Evolutionary conservation across 768 basidiomycete species (phyloP), one percentile per base, ranked within the genome.

Genomic region (Hebeloma cylindrosporum): DNA sequence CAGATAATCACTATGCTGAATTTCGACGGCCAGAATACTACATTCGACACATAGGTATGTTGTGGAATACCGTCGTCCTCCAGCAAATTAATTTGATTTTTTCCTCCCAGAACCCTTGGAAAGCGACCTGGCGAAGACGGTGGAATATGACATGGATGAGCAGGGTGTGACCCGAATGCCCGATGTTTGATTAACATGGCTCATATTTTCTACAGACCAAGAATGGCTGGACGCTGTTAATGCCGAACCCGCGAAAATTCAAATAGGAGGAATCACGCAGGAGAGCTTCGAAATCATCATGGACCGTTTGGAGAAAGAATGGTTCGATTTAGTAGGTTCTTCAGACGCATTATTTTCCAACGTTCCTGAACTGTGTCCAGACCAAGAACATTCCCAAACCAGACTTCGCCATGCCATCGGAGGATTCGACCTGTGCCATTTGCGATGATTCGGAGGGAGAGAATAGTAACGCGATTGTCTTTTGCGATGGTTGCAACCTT

Each of bases 131-230:
- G 86, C 87, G 5, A 79, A 81, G 28, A 93, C 95, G 54, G 95
- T 99, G 17, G 96, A 98, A 64, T 99, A 99, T 72, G 96, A 98
- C 61, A 98, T 99, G 93, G 96, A 98, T 60, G 96, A 97, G 61
- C 94, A 97, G 80, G 94, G 93, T 87, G 27, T 14, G 72, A 56
- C 7, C 38, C 22, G 22, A 14, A 14, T 38, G 17, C 26, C n/a
- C 14, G 8, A 28, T 30, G 52, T 17, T 23, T 17, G 28, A 17
- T 16, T 7, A 13, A 18, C 25, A n/a, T 38, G 28, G 27, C 22
- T 38, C 40, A 22, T 7, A 5, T 25, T 45, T 26, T 5, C 5
- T 37, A 28, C 57, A 94, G 94, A 98, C 68, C 83, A 91, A 65
- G 88, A 92, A 65, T 99, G 96, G 96, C 78, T 99, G 13, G 90